Base-by-base conservation (phyloP, 495 filamentous ascomycete genomes). In the Glonium stellatum region DNA sequence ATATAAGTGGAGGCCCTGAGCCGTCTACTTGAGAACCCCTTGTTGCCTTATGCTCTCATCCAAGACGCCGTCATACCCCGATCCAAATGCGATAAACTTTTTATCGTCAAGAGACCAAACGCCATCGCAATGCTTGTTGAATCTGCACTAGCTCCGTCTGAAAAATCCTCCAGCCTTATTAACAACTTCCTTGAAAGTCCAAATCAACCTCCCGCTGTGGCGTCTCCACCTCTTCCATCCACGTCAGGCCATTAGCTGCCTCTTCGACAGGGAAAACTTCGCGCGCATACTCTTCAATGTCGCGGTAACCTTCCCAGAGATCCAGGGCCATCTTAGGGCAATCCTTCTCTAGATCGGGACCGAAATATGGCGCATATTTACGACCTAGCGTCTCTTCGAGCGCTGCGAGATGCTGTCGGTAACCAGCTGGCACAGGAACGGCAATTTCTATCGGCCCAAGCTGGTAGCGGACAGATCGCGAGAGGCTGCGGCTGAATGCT, bases 201-300 rank as follows among this genome's bases (percentile, higher is more conserved):
- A 57, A 49, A 13, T 68, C 66, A 25, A 63, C 52, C 51, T 66
- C 66, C 15, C 54, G 55, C 23, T 54, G 50, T 19, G 59, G 59
- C 49, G 58, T 66, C 70, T 75, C 76, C 41, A 75, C 71, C 55
- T 80, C 75, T 71, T 71, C 80, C 90, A 96, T 95, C 93, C 93
- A 98, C 22, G 86, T 86, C 66, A 92, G 75, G 5, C 92, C 93
- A 73, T 98, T 97, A 1, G 90, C 87, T 60, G 88, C 84, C 75
- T 98, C 93, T 72, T 98, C 93, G 3, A 96, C 78, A 0, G 90
- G 91, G 67, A 97, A 98, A 0, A 95, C 91, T 67, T 98, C 93
- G 21, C 89, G 81, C 27, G 92, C 93, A 72, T 97, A 98, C 71
- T 97, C 93, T 67, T 97, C 91, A 70, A 98, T 82, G 39, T 91